Conservation (phyloP, 345 rosid species). For the Populus euphratica region DNA sequence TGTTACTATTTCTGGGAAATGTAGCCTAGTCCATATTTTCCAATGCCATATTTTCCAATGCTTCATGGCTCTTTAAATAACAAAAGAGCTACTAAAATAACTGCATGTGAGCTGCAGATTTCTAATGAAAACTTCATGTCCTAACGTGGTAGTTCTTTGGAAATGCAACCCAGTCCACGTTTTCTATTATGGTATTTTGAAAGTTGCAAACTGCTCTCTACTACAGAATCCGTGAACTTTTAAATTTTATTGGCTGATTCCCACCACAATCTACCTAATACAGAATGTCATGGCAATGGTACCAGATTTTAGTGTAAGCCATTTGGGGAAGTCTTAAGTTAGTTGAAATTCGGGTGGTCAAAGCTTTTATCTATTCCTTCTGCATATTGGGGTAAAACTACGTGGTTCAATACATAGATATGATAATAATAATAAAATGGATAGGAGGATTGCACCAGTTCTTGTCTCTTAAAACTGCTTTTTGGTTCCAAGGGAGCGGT, state of each 20-base stretch:
- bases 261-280: not conserved
- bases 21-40: not conserved
- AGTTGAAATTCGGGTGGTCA: not conserved
- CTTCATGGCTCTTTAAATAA: not conserved
- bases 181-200: not conserved
- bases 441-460: not conserved
- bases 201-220: not conserved
- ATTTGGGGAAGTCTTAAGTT: not conserved
- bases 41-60: not conserved
- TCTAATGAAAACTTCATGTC: not conserved
- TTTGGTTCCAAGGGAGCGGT: not conserved
- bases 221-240: not conserved
- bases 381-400: not conserved
- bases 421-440: not conserved
- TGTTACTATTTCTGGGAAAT: not conserved
- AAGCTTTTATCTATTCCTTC: not conserved
- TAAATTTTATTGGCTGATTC: not conserved
- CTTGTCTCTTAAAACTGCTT: not conserved
- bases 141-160: not conserved
- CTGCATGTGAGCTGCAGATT: not conserved
- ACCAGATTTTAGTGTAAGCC: not conserved
- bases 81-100: not conserved
- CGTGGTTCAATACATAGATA: not conserved
- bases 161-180: conserved; percentile 1
- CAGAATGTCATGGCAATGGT: not conserved